These are phyloP conservation scores for Fraxinus sp. DNA, from an alignment of 305 asterid species.

Conservation along the genomic window DNA sequence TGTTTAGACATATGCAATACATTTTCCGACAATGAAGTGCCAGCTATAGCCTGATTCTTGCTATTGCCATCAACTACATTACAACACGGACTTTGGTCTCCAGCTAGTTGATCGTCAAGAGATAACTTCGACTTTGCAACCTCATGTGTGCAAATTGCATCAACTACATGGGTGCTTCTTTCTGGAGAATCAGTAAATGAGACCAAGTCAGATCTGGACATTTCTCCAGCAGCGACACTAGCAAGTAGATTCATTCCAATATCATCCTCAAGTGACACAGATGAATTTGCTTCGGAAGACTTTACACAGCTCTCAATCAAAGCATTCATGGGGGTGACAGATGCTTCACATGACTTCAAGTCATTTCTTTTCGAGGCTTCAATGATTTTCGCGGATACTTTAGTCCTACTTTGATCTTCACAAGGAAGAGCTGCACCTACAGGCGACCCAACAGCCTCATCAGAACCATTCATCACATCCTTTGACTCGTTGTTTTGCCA, in stretches of 20 bases:
- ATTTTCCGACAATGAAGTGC: conserved; percentile 24
- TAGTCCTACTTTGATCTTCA: conserved; percentile 40
- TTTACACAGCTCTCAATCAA: conserved; percentile 65
- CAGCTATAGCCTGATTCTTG: conserved; percentile 30
- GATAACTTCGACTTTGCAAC: conserved; percentile 40
- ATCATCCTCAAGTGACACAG: conserved; percentile 51
- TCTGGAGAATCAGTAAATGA: conserved; percentile 41
- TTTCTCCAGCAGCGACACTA: conserved; percentile 62
- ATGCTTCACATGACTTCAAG: conserved; percentile 35
- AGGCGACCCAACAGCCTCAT: conserved; percentile 48
- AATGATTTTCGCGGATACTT: conserved; percentile 36
- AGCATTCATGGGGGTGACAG: conserved; percentile 63
- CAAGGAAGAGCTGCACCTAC: conserved; percentile 37
- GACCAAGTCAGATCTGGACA: conserved; percentile 44
- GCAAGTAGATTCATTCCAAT: conserved; percentile 72
- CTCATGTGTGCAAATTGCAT: conserved; percentile 35
- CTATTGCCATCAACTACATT: conserved; percentile 28
- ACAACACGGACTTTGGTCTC: conserved; percentile 20
- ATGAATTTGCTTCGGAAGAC: conserved; percentile 42
- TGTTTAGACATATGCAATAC: conserved; percentile 17
- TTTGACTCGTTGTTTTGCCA: conserved; percentile 46
- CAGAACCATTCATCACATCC: conserved; percentile 43
- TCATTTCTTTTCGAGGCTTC: conserved; percentile 38
- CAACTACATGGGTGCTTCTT: conserved; percentile 34
- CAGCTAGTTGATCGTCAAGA: conserved; percentile 22